Evolutionary conservation across 164 flowering plant genomes (phyloP), one percentile per base, ranked within the genome.

Genomic region (Santalum album): DNA sequence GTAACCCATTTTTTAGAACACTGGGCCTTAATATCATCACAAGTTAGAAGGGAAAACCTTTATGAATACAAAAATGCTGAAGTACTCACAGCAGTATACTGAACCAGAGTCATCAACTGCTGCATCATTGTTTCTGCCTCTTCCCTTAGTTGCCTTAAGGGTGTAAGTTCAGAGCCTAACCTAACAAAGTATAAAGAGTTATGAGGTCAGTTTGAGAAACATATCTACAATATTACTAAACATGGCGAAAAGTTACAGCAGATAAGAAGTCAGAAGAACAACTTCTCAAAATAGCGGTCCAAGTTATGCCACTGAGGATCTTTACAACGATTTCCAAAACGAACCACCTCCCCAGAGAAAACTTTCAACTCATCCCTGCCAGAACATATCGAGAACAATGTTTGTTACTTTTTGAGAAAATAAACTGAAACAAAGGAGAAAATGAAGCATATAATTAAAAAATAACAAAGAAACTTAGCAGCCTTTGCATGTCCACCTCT

Each of bases 241-340:
- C 23, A 9, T 53, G 51, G 51, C 38, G 32, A 50, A 54, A 60
- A 22, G 19, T 45, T 18, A 49, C 52, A 45, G 12, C 39, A 44
- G 23, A 17, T 12, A 60, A 54, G 17, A 65, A 14, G 54, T 17
- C 14, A 43, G 40, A 34, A 7, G 17, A 17, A 56, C 71, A 82
- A 90, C 97, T 81, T 86, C 53, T 78, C 90, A 70, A 90, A 83
- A 55, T 81, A 90, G 20, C 95, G 87, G 43, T 81, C 86, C 73
- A 90, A 73, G 63, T 83, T 71, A 73, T 90, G 97, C 86, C 87
- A 90, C 58, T 90, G 92, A 63, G 92, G 92, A 77, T 90, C 95
- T 76, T 80, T 90, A 69, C 97, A 90, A 15, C 90, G 88, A 70
- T 90, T 83, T 53, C 97, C 97, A 73, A 90, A 90, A 12, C 97